phyloP scores from a whole-genome alignment of 2,329 filamentous ascomycete species.

The Ascocoryne sarcoides region DNA sequence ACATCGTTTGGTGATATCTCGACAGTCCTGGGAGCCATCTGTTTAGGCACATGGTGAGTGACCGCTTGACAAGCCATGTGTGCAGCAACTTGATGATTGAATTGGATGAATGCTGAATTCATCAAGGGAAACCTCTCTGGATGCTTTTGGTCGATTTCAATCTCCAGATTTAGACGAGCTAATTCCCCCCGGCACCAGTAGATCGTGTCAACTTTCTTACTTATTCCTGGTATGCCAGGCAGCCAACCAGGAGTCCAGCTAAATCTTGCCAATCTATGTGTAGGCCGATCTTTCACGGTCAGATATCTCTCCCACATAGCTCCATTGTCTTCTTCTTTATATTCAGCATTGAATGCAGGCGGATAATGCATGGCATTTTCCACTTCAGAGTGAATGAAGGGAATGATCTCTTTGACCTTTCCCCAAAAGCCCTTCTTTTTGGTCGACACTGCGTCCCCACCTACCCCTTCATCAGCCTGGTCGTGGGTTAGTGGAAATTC shows the following conservation, averaged over 20 bases:
- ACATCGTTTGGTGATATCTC: slow-evolving; percentile 92
- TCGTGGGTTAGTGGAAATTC: slow-evolving; percentile 34
- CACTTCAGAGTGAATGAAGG: slow-evolving; percentile 32
- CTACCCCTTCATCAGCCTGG: slow-evolving; percentile 23
- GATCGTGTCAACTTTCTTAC: slow-evolving; percentile 90
- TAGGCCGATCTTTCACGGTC: slow-evolving; percentile 72
- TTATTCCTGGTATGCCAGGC: slow-evolving; percentile 67
- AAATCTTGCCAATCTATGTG: slow-evolving; percentile 64
- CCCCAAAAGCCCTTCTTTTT: slow-evolving; percentile 41
- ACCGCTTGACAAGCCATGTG: slow-evolving; percentile 96
- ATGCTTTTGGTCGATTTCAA: slow-evolving; percentile 79
- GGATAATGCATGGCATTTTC: slow-evolving; percentile 43
- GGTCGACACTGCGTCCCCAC: slow-evolving; percentile 1
- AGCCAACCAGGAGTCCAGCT: slow-evolving; percentile 56
- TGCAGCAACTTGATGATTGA: slow-evolving; percentile 93
- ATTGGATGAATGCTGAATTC: slow-evolving; percentile 97
- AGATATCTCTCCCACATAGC: slow-evolving; percentile 80
- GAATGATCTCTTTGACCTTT: slow-evolving; percentile 40
- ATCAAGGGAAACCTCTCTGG: slow-evolving; percentile 82
- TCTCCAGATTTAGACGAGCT: slow-evolving; percentile 81
- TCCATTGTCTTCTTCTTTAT: slow-evolving; percentile 50
- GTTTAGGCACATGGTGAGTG: slow-evolving; percentile 81
- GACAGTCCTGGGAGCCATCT: slow-evolving; percentile 88
- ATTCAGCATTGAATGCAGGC: slow-evolving; percentile 51
- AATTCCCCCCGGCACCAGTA: slow-evolving; percentile 83